These are phyloP conservation scores for Mycotypha africana DNA, from an alignment of 371 early-diverging fungal genomes.

Conservation along the genomic window DNA sequence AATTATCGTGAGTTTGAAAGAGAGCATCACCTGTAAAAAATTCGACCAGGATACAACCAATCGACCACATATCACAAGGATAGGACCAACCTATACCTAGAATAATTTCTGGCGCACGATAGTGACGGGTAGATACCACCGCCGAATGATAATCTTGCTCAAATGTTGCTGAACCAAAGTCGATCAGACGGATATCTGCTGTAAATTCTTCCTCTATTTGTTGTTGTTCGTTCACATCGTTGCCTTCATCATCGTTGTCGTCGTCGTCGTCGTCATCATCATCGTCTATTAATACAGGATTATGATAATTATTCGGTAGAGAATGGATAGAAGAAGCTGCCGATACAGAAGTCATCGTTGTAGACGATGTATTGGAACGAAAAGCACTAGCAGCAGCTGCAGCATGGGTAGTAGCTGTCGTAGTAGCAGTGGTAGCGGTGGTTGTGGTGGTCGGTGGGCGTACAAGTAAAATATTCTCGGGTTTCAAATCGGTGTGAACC, in stretches of 20 bases:
- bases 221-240: no score
- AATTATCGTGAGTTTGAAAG: constrained; percentile 88
- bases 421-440: no score
- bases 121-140: constrained; percentile 90
- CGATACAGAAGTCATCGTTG: no score
- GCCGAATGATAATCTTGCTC: constrained; percentile 88
- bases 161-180: constrained; percentile 94
- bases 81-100: constrained; percentile 88
- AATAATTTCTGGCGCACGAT: constrained; percentile 96
- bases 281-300: no score
- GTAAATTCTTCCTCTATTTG: no score
- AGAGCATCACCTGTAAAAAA: constrained; percentile 91
- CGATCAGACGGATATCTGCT: constrained; percentile 79
- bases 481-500: constrained; percentile 93
- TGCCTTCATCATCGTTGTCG: no score
- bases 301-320: no score
- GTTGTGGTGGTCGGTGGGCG: constrained; percentile 16
- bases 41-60: constrained; percentile 94
- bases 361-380: no score
- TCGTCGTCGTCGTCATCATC: no score
- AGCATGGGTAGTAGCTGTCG: no score
- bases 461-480: constrained; percentile 76
- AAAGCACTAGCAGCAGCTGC: no score
- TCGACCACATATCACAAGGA: constrained; percentile 96
- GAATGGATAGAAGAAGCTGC: no score